phyloP scores from a whole-genome alignment of 2,329 filamentous ascomycete species.

The Diplocarpon rosae region DNA sequence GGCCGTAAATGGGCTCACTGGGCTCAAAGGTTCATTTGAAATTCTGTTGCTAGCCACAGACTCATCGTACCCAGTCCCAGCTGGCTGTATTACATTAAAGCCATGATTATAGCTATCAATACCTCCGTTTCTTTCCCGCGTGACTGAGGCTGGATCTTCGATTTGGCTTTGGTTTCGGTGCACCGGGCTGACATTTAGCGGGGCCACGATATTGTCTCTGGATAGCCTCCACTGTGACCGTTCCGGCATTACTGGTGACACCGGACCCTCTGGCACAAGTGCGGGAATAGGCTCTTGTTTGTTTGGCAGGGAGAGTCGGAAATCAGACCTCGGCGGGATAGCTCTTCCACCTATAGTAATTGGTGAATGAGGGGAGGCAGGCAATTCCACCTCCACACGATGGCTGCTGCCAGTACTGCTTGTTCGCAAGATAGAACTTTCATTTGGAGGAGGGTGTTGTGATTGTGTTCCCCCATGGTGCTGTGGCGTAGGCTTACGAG shows the following conservation, averaged over 20 bases:
- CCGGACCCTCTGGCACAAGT: not conserved
- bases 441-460: constrained; percentile 1
- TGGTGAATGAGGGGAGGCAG: not conserved
- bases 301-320: not conserved
- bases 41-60: not conserved
- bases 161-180: not conserved
- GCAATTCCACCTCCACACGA: not conserved
- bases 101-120: no score
- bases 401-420: not conserved
- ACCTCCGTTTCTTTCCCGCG: no score
- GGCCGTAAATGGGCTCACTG: not conserved
- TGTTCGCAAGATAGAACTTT: not conserved
- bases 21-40: not conserved
- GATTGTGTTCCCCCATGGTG: constrained; percentile 2
- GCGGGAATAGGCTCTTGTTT: not conserved
- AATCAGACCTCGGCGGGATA: constrained; percentile 1
- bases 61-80: not conserved
- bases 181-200: constrained; percentile 7
- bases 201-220: constrained; percentile 7
- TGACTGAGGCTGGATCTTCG: no score
- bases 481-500: constrained; percentile 10
- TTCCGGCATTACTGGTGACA: constrained; percentile 4
- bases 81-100: no score
- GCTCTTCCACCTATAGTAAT: not conserved
- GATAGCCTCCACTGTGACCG: constrained; percentile 10